Evolutionary conservation across 2,329 filamentous ascomycete species (phyloP).

Genomic region (Triangularia verruculosa): DNA sequence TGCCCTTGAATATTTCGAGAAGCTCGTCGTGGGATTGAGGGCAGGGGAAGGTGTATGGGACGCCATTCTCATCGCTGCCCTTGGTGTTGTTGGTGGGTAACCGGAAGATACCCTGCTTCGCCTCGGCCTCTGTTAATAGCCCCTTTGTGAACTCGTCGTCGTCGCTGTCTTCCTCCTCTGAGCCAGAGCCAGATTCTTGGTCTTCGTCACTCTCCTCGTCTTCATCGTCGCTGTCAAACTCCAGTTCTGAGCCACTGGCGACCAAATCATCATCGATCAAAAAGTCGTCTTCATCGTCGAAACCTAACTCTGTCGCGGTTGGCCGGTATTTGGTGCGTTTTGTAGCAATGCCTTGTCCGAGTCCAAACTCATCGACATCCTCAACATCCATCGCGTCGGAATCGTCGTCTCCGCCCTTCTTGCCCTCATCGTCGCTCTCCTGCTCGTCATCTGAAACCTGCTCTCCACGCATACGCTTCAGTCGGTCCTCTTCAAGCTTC

Average conservation of each 20-base stretch:
- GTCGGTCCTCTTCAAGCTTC: slow-evolving; percentile 77
- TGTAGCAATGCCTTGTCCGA: slow-evolving; percentile 56
- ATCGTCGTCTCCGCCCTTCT: slow-evolving; percentile 35
- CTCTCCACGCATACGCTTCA: slow-evolving; percentile 83
- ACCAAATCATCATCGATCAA: slow-evolving; percentile 84
- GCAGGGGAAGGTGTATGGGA: slow-evolving; percentile 85
- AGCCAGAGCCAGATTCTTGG: slow-evolving; percentile 38
- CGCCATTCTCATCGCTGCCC: slow-evolving; percentile 49
- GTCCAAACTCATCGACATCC: slow-evolving; percentile 54
- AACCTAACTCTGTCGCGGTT: slow-evolving; percentile 62
- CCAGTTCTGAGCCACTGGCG: slow-evolving; percentile 73
- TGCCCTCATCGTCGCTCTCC: slow-evolving; percentile 42
- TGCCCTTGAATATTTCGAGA: slow-evolving; percentile 59
- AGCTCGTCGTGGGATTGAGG: slow-evolving; percentile 76
- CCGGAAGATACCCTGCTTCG: slow-evolving; percentile 51
- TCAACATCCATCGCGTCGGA: slow-evolving; percentile 36
- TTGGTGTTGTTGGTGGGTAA: slow-evolving; percentile 41
- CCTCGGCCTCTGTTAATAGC: slow-evolving; percentile 58
- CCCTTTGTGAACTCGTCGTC: slow-evolving; percentile 71
- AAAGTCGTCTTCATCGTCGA: slow-evolving; percentile 95
- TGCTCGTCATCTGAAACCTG: slow-evolving; percentile 63
- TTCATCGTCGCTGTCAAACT: slow-evolving; percentile 52
- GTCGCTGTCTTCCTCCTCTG: not conserved
- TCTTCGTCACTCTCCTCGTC: slow-evolving; percentile 47
- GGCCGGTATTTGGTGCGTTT: slow-evolving; percentile 37